phyloP scores from a whole-genome alignment of 208 protist genomes.

The Wallacemonas sp. region DNA sequence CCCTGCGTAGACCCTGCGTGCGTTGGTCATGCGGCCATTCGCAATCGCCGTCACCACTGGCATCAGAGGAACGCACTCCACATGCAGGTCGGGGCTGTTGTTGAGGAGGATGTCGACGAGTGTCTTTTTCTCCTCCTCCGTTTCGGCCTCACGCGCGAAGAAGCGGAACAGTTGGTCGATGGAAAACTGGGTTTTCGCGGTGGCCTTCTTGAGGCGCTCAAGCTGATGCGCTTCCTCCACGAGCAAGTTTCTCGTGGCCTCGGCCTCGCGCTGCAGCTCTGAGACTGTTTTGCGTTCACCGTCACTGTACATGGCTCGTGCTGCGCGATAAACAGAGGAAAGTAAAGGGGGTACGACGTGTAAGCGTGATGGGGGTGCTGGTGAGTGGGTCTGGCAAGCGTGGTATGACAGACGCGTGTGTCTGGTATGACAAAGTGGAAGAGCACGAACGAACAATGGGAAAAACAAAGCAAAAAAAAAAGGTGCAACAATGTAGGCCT shows the following conservation, averaged over 20 bases:
- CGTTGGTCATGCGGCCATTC: conserved; percentile 70
- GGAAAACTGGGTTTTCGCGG: conserved; percentile 63
- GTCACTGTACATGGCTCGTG: conserved; percentile 77
- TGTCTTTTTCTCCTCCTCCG: conserved; percentile 60
- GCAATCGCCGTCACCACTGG: conserved; percentile 72
- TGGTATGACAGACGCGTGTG: too few relatives aligned
- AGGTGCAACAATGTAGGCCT: too few relatives aligned
- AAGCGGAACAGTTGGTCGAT: conserved; percentile 82
- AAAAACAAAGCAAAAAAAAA: too few relatives aligned
- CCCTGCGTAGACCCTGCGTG: conserved; percentile 55
- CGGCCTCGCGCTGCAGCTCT: conserved; percentile 76
- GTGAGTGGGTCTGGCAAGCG: too few relatives aligned
- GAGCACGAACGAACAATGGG: too few relatives aligned
- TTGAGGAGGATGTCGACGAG: conserved; percentile 68
- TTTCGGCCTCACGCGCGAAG: conserved; percentile 70
- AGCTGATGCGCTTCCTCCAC: conserved; percentile 68
- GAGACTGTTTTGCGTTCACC: conserved; percentile 84
- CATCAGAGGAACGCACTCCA: conserved; percentile 68
- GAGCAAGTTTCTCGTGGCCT: conserved; percentile 59
- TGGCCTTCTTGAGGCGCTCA: conserved; percentile 62
- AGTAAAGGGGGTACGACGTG: too few relatives aligned
- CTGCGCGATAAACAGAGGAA: too few relatives aligned
- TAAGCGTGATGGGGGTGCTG: neutral
- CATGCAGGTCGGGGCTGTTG: conserved; percentile 61
- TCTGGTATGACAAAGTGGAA: too few relatives aligned